Evolutionary conservation across 805 yeast species (phyloP), one percentile per base, ranked within the genome.

Genomic region (Grigorovia yakushimaensis): DNA sequence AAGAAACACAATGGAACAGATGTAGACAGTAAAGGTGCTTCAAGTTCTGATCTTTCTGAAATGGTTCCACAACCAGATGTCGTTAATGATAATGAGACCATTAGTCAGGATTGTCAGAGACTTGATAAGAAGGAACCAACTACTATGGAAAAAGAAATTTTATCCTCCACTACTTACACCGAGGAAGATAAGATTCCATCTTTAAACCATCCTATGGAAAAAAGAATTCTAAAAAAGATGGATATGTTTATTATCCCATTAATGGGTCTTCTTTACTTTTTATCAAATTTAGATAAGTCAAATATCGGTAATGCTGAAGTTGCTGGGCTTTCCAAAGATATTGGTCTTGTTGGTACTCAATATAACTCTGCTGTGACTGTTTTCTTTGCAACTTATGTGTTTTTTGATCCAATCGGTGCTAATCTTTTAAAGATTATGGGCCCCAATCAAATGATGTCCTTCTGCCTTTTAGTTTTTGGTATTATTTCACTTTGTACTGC

Each of bases 261-360:
- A 47, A 59, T 74, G 47, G 60, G 71, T 8, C 48, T 68, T 19
- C 59, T 72, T 40, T 76, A 74, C 55, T 68, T 76, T 47, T 62
- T 73, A 41, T 71, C 78, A 3, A 68, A 70, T 43, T 61, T 78
- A 47, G 83, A 78, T 59, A 69, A 76, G 49, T 73, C 80, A 13
- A 78, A 77, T 55, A 75, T 78, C 46, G 82, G 82, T 53, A 78
- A 78, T 55, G 82, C 82, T 9, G 69, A 69, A 39, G 68, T 74
- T 2, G 81, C 79, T 13, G 82, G 83, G 4, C 52, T 78, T 50
- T 59, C 67, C 0, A 64, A 64, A 23, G 73, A 69, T 46, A 48
- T 76, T 18, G 63, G 66, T 7, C 56, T 76, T 22, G 54, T 60
- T 1, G 67, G 66, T 1, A 60, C 57, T 20, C 71, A 75, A 51